Evolutionary conservation across 345 rosid species (phyloP), one percentile per base, ranked within the genome.

Genomic region (Salix viminalis): DNA sequence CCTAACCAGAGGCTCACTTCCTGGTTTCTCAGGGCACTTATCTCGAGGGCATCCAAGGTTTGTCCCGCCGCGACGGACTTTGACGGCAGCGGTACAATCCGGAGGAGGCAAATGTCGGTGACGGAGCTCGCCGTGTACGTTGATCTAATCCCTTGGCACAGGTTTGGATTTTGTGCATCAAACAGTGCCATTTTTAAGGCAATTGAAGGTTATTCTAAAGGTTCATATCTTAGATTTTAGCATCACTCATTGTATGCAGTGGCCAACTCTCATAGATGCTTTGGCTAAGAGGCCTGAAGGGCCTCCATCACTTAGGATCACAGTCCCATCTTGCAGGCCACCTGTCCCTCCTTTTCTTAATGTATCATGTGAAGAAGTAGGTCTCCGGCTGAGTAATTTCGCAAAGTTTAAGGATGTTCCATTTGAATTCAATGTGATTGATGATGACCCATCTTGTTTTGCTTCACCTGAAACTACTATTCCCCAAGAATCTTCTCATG

Each of bases 81-180:
- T 65, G 82, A 83, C 16, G 87, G 90, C 12, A 76, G 84, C 71
- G 58, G 79, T 77, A 75, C 74, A 19, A 48, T 72, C 32, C 84
- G 68, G 61, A 77, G 90, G 73, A 79, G 90, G 73, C 75, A 64
- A 37, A 91, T 88, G 87, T 75, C 88, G 44, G 95, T 89, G 62
- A 88, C 88, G 14, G 88, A 91, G 86, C 87, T 91, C 15, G 91
- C 89, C 48, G 91, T 85, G 76, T 91, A 91, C 64, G 91, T 91
- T 11, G 95, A 91, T 83, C 81, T 91, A 36, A 88, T 89, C 81
- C 95, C 92, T 62, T 91, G 95, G 95, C 89, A 89, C 77, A 84
- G 92, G 36, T 91, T 91, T 72, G 95, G 95, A 4, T 91, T 88
- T 44, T 89, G 88, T 70, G 91, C 90, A 21, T 85, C 95, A 7